These are phyloP conservation scores for Penicillium atrosanguineum DNA, from an alignment of 495 filamentous ascomycete species.

Conservation along the genomic window DNA sequence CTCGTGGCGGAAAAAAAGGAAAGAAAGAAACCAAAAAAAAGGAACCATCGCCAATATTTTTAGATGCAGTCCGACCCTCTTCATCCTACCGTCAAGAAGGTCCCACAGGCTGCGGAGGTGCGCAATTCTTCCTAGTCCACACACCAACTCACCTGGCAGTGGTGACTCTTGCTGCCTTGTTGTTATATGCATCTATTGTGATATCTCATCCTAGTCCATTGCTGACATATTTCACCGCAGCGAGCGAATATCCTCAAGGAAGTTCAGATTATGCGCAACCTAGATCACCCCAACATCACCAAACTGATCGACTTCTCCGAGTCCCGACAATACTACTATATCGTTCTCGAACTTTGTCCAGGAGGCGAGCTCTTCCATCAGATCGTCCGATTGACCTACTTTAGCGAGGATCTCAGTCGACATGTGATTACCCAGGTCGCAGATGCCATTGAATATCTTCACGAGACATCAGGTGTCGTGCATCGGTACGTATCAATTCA, in stretches of 20 bases:
- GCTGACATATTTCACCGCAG: conserved; percentile 44
- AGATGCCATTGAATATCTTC: conserved; percentile 87
- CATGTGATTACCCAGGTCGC: conserved; percentile 95
- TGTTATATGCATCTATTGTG: conserved; percentile 2
- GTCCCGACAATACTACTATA: conserved; percentile 93
- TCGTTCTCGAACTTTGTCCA: conserved; percentile 90
- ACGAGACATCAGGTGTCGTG: conserved; percentile 92
- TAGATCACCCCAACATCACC: conserved; percentile 94
- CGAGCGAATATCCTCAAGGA: conserved; percentile 97
- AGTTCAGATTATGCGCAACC: conserved; percentile 95
- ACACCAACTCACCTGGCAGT: conserved; percentile 16
- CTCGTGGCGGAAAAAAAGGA: neutral
- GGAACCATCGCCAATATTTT: conserved; percentile 35
- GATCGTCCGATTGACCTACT: conserved; percentile 96
- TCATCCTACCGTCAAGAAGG: conserved; percentile 93
- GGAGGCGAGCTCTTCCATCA: conserved; percentile 98
- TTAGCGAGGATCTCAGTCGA: conserved; percentile 90
- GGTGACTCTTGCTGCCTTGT: conserved; percentile 4
- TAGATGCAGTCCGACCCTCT: conserved; percentile 64
- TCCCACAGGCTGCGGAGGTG: conserved; percentile 96
- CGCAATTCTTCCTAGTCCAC: conserved; percentile 50
- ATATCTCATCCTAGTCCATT: neutral
- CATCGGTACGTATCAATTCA: conserved; percentile 73
- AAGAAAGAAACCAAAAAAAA: neutral
- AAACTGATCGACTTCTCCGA: conserved; percentile 92